Evolutionary conservation across 176 grass and related monocot genomes (phyloP).

Genomic region (Pontederia paniculata): DNA sequence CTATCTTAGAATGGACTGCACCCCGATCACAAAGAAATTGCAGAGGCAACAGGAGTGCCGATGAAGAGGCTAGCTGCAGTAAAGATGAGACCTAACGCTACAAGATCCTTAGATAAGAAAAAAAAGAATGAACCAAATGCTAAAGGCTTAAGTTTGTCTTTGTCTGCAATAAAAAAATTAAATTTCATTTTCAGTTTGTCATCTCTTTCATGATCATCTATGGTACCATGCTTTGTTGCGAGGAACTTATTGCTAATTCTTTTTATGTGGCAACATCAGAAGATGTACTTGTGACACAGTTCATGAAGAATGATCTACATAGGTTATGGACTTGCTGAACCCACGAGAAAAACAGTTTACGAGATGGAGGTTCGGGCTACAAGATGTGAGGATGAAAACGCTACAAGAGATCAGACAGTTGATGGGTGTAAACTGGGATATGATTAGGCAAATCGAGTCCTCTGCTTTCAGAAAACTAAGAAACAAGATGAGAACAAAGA

Average conservation of each 20-base stretch:
- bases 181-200: no score
- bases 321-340: conserved; percentile 47
- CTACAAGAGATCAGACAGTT: conserved; percentile 40
- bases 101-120: conserved; percentile 38
- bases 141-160: conserved; percentile 47
- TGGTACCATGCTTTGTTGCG: not conserved
- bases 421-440: conserved; percentile 60
- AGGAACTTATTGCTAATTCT: conserved; percentile 52
- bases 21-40: conserved; percentile 46
- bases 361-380: conserved; percentile 53
- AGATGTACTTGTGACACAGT: conserved; percentile 41
- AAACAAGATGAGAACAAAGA: conserved; percentile 39
- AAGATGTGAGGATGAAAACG: not conserved
- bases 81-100: conserved; percentile 42
- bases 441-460: conserved; percentile 61
- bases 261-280: conserved; percentile 44
- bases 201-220: conserved; percentile 5
- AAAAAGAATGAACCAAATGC: conserved; percentile 32
- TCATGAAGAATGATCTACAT: conserved; percentile 44
- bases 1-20: conserved; percentile 30
- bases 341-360: conserved; percentile 45
- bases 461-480: conserved; percentile 62
- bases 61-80: conserved; percentile 39
- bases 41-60: conserved; percentile 34
- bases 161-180: conserved; percentile 5